Percentiles rank a stretch among this genome's conserved stretches.
These are phyloP conservation scores for Fusarium palustre DNA, from an alignment of 2,329 filamentous ascomycete genomes.

Conservation along the genomic window DNA sequence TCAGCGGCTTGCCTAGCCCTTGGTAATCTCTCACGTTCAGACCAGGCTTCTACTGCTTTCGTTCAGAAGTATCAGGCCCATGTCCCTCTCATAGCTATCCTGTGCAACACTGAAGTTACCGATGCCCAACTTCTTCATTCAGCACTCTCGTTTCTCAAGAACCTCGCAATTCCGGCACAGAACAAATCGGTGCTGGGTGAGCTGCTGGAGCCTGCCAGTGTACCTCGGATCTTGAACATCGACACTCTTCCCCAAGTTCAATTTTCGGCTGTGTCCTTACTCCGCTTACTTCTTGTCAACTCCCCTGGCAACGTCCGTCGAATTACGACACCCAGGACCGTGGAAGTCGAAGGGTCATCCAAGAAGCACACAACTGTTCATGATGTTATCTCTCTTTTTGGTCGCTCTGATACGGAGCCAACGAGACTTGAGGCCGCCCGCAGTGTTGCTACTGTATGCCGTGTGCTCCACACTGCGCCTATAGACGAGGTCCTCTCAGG, in stretches of 20 bases:
- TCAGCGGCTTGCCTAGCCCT: slow-evolving; percentile 70
- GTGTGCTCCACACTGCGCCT: slow-evolving; percentile 62
- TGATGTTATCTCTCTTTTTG: slow-evolving; percentile 54
- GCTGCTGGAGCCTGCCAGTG: slow-evolving; percentile 58
- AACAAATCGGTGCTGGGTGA: slow-evolving; percentile 66
- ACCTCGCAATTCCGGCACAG: slow-evolving; percentile 67
- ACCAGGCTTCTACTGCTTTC: slow-evolving; percentile 64
- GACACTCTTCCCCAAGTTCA: slow-evolving; percentile 67
- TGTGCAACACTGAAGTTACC: slow-evolving; percentile 56
- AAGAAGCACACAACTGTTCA: slow-evolving; percentile 52
- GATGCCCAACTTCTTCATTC: slow-evolving; percentile 68
- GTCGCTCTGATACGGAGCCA: slow-evolving; percentile 58
- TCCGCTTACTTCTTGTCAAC: slow-evolving; percentile 66
- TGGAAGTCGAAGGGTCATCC: slow-evolving; percentile 46
- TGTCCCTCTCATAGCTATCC: slow-evolving; percentile 58
- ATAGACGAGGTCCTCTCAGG: slow-evolving; percentile 50
- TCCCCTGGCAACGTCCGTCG: slow-evolving; percentile 64
- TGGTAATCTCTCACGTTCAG: slow-evolving; percentile 71
- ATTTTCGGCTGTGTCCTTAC: slow-evolving; percentile 69
- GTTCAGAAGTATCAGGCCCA: slow-evolving; percentile 58
- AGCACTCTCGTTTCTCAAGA: slow-evolving; percentile 71
- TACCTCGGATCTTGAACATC: slow-evolving; percentile 67
- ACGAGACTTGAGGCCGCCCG: slow-evolving; percentile 71
- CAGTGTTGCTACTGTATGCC: slow-evolving; percentile 64
- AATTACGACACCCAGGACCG: slow-evolving; percentile 58